These are phyloP conservation scores for Myochromella boudieri DNA, from an alignment of 768 basidiomycete genomes.

Conservation along the genomic window DNA sequence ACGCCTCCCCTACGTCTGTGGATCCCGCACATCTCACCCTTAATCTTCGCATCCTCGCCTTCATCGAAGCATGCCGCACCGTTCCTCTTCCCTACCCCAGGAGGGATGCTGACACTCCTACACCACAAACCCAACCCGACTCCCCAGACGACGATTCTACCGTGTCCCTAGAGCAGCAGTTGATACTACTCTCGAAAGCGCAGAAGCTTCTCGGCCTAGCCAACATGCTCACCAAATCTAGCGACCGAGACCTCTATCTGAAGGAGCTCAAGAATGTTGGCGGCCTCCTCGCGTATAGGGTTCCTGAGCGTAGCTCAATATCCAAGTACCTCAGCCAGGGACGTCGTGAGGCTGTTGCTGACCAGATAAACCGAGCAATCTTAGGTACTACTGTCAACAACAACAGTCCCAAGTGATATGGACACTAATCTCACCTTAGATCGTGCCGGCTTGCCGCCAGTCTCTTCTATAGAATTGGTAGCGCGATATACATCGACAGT, in stretches of 20 bases:
- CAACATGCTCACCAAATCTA: slow-evolving; percentile 49
- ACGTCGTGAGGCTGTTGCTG: slow-evolving; percentile 79
- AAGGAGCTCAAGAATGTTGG: slow-evolving; percentile 75
- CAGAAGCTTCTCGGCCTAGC: slow-evolving; percentile 69
- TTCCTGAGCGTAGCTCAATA: slow-evolving; percentile 76
- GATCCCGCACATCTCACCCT: slow-evolving; percentile 75
- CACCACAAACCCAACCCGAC: background rate
- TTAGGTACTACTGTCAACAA: slow-evolving; percentile 53
- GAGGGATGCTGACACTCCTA: slow-evolving; percentile 11
- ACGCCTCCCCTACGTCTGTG: slow-evolving; percentile 60
- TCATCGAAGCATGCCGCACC: slow-evolving; percentile 84
- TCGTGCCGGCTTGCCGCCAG: slow-evolving; percentile 44
- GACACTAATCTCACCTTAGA: slow-evolving; percentile 34
- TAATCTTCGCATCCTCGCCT: slow-evolving; percentile 84
- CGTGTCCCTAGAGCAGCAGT: slow-evolving; percentile 39
- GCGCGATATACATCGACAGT: slow-evolving; percentile 65
- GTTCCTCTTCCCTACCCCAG: slow-evolving; percentile 53
- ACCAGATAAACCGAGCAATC: slow-evolving; percentile 86
- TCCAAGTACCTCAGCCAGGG: slow-evolving; percentile 73
- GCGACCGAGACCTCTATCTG: slow-evolving; percentile 60
- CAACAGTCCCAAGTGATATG: background rate
- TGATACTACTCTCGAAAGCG: slow-evolving; percentile 51
- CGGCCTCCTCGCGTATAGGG: slow-evolving; percentile 79
- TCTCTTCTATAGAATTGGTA: slow-evolving; percentile 63
- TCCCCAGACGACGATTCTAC: slow-evolving; percentile 24